Evolutionary conservation across 2,329 filamentous ascomycete genomes (phyloP).

Genomic region (Fusarium lyarnte): DNA sequence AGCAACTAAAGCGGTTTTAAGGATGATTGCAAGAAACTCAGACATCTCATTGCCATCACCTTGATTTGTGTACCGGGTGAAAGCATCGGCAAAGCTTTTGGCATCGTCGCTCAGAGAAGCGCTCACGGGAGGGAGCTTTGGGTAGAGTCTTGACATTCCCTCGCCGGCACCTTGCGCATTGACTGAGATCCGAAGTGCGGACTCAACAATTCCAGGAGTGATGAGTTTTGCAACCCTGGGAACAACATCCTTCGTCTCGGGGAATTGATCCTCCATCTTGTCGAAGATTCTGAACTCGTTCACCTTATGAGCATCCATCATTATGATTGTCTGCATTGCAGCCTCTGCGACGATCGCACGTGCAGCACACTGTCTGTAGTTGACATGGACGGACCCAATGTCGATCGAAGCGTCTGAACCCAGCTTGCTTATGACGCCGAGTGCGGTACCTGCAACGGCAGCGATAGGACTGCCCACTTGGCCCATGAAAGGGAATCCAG

Average conservation of each 20-base stretch:
- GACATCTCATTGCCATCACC: fast-evolving
- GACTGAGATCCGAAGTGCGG: neutral
- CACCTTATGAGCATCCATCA: neutral
- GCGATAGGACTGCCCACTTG: neutral
- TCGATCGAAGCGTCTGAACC: neutral
- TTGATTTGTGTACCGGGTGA: neutral
- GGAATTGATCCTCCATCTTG: neutral
- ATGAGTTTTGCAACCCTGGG: neutral
- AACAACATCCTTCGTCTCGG: fast-evolving
- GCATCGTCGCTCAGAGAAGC: fast-evolving
- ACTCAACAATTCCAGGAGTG: fast-evolving
- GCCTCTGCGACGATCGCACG: neutral
- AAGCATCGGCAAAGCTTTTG: neutral
- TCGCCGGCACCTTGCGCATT: neutral
- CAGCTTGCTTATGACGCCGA: neutral
- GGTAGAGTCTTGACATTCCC: fast-evolving
- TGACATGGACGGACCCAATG: fast-evolving
- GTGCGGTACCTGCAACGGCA: neutral
- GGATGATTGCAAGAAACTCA: neutral
- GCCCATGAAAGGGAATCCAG: neutral
- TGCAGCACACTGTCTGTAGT: neutral
- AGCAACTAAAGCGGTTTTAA: fast-evolving
- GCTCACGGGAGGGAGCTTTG: fast-evolving
- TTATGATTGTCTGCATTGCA: neutral
- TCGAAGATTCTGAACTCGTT: neutral